Percentiles rank a stretch among this genome's conserved stretches.
Conservation (phyloP, 352 stramenopile species). For the Pythium vanterpoolii region DNA sequence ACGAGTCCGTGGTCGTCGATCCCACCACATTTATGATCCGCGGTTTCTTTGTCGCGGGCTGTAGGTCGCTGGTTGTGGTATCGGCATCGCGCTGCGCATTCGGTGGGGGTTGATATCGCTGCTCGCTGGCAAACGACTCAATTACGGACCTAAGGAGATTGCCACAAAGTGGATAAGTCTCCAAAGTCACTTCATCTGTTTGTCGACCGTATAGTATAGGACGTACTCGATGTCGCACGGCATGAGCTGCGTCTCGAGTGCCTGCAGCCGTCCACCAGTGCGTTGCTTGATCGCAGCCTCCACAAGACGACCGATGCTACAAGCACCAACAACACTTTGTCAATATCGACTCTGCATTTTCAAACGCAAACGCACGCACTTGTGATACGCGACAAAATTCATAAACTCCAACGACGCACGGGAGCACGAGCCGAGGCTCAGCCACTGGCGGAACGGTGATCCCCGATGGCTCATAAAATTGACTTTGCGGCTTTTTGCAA, state of each 20-base stretch:
- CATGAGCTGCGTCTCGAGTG: constrained; percentile 44
- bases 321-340: neutral
- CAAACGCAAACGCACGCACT: constrained; percentile 32
- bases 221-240: constrained; percentile 66
- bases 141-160: neutral
- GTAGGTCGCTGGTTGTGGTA: too few species aligned
- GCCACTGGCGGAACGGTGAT: constrained; percentile 66
- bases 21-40: neutral
- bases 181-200: neutral
- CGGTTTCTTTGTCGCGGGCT: neutral
- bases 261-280: constrained; percentile 49
- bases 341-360: neutral
- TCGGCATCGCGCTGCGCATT: too few species aligned
- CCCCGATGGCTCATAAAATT: constrained; percentile 85
- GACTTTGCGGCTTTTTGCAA: constrained; percentile 69
- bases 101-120: neutral
- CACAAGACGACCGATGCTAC: constrained; percentile 75
- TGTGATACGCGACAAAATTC: constrained; percentile 86
- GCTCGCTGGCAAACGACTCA: neutral
- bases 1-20: constrained; percentile 8
- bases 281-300: constrained; percentile 79
- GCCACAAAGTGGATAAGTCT: neutral
- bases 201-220: neutral
- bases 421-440: constrained; percentile 57
- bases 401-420: constrained; percentile 80